Conservation (phyloP, 768 basidiomycete species). For the Auricularia cornea region DNA sequence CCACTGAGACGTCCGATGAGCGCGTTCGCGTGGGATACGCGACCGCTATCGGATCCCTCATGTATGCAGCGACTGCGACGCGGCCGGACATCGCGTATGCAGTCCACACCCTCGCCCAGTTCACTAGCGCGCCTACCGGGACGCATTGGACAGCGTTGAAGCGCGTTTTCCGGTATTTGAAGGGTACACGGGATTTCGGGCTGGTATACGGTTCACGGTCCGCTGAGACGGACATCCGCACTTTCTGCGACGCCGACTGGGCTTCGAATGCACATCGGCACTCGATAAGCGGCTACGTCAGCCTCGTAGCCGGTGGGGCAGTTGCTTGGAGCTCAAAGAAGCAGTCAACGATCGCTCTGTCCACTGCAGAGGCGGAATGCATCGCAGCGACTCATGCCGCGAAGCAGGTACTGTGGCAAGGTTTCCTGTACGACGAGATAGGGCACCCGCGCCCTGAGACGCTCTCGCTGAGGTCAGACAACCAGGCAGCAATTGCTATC, state of each 20-base stretch:
- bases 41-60: constrained; percentile 19
- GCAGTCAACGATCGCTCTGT: constrained; percentile 18
- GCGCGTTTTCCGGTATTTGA: constrained; percentile 21
- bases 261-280: constrained; percentile 18
- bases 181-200: constrained; percentile 13
- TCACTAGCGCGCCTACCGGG: constrained; percentile 13
- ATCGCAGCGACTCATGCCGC: constrained; percentile 15
- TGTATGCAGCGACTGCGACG: constrained; percentile 20
- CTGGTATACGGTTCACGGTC: constrained; percentile 10
- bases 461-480: constrained; percentile 19
- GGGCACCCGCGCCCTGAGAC: neutral
- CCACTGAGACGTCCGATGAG: too few species aligned
- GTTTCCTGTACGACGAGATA: constrained; percentile 8
- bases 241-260: constrained; percentile 18
- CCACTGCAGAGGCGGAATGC: constrained; percentile 22
- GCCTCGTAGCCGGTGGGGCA: constrained; percentile 12
- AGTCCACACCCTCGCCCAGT: constrained; percentile 17
- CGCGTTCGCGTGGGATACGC: too few species aligned
- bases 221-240: too few species aligned
- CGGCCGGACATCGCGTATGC: constrained; percentile 25
- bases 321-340: constrained; percentile 19
- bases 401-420: constrained; percentile 9
- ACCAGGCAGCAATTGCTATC: constrained; percentile 23
- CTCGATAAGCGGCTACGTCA: constrained; percentile 24
- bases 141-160: constrained; percentile 21